These are phyloP conservation scores for Pseudogymnoascus sp. DNA, from an alignment of 2,329 filamentous ascomycete genomes.

Conservation along the genomic window DNA sequence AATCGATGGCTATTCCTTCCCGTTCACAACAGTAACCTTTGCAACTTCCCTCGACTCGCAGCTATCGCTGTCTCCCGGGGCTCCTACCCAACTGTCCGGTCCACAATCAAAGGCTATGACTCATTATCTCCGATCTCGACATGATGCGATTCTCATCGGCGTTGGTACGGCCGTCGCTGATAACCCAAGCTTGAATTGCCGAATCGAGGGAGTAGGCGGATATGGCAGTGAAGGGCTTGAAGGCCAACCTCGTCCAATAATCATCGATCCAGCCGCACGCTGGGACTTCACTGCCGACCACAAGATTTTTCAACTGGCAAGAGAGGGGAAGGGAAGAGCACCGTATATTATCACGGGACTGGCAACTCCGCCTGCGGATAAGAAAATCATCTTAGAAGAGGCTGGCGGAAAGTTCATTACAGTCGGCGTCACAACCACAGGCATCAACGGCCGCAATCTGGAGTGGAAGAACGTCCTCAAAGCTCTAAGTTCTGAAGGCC, in stretches of 20 bases:
- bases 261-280: conserved; percentile 72
- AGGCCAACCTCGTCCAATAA: conserved; percentile 70
- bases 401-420: conserved; percentile 14
- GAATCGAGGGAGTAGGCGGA: conserved; percentile 46
- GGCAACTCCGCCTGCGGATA: conserved; percentile 14
- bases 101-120: conserved; percentile 85
- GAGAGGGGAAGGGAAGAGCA: conserved; percentile 58
- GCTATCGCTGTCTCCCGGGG: conserved; percentile 67
- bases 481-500: not conserved
- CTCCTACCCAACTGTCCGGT: conserved; percentile 78
- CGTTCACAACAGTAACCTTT: no score
- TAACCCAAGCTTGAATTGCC: conserved; percentile 78
- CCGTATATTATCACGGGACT: conserved; percentile 62
- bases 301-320: conserved; percentile 60
- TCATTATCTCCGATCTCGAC: conserved; percentile 74
- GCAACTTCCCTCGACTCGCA: not conserved
- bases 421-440: not conserved
- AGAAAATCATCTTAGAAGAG: conserved; percentile 13
- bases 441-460: not conserved
- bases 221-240: conserved; percentile 33
- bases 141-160: conserved; percentile 80
- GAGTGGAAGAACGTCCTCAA: not conserved
- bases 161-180: conserved; percentile 79
- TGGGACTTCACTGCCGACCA: conserved; percentile 56
- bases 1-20: no score